phyloP scores from a whole-genome alignment of 495 filamentous ascomycete genomes.

The Lasiosphaeris hirsuta region DNA sequence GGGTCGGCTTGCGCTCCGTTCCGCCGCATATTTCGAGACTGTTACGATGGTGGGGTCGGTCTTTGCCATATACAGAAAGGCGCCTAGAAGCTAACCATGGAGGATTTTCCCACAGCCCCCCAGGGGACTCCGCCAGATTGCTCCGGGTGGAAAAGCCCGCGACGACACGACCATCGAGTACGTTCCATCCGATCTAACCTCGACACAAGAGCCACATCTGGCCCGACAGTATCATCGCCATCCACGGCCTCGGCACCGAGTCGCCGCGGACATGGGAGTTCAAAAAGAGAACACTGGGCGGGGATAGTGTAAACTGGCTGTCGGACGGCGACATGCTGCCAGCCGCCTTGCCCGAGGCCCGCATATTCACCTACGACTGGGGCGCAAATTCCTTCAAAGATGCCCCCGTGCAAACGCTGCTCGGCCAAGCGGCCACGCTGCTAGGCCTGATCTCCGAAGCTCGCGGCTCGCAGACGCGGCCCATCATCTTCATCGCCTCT shows the following conservation, averaged over 20 bases:
- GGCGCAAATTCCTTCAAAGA: constrained; percentile 19
- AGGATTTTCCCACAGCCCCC: too few species aligned
- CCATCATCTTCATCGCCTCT: constrained; percentile 27
- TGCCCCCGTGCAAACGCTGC: constrained; percentile 16
- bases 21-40: too few species aligned
- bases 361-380: constrained; percentile 29
- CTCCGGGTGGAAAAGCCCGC: constrained; percentile 1
- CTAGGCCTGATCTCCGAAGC: constrained; percentile 6
- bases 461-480: constrained; percentile 7
- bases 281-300: constrained; percentile 13
- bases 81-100: too few species aligned
- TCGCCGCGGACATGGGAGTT: constrained; percentile 20
- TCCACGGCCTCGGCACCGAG: constrained; percentile 26
- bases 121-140: constrained; percentile 10
- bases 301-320: constrained; percentile 27
- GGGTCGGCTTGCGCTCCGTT: too few species aligned
- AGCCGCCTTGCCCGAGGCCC: constrained; percentile 14
- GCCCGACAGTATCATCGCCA: constrained; percentile 21
- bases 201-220: constrained; percentile 1
- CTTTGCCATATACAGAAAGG: too few species aligned
- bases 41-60: too few species aligned
- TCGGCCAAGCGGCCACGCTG: constrained; percentile 13
- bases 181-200: constrained; percentile 4
- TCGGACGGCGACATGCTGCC: constrained; percentile 29
- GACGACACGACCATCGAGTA: constrained; percentile 14